Conservation (phyloP, 108 stramenopile species). For the Mayamaea pseudoterrestris region DNA sequence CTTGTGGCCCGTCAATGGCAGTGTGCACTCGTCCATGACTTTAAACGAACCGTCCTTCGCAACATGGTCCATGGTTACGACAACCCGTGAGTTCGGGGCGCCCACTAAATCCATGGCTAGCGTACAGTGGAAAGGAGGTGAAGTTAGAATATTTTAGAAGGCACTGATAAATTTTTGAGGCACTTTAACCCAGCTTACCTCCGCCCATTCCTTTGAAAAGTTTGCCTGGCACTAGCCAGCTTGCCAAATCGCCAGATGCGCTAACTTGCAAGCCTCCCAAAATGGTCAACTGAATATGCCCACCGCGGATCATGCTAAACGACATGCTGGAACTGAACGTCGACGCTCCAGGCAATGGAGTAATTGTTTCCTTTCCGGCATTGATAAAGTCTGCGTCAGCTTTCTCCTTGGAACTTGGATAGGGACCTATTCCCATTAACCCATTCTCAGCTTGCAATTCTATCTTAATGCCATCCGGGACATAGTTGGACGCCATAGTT, state of each 20-base stretch:
- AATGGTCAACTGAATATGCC: slow-evolving; percentile 86
- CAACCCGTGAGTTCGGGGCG: slow-evolving; percentile 64
- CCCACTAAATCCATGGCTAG: slow-evolving; percentile 92
- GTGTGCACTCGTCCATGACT: slow-evolving; percentile 68
- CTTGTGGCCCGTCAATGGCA: slow-evolving; percentile 79
- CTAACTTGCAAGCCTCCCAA: slow-evolving; percentile 85
- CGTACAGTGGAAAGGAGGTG: neutral
- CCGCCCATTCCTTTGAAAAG: slow-evolving; percentile 90
- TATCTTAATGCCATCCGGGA: slow-evolving; percentile 78
- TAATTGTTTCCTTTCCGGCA: slow-evolving; percentile 90
- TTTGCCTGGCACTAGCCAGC: slow-evolving; percentile 93
- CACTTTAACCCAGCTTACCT: too few relatives aligned
- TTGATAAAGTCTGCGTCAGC: slow-evolving; percentile 86
- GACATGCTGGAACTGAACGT: slow-evolving; percentile 66
- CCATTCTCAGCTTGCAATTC: slow-evolving; percentile 91
- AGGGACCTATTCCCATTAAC: slow-evolving; percentile 83
- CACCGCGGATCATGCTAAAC: slow-evolving; percentile 91
- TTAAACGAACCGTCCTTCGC: slow-evolving; percentile 83
- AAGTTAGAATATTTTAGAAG: neutral
- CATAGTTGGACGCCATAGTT: slow-evolving; percentile 75
- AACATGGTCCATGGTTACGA: slow-evolving; percentile 91
- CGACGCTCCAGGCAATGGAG: slow-evolving; percentile 57
- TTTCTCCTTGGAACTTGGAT: slow-evolving; percentile 43
- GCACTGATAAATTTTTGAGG: neutral
- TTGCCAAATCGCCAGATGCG: slow-evolving; percentile 80